Conservation (phyloP, 2,329 filamentous ascomycete species). For the Arthrinium puccinioides region DNA sequence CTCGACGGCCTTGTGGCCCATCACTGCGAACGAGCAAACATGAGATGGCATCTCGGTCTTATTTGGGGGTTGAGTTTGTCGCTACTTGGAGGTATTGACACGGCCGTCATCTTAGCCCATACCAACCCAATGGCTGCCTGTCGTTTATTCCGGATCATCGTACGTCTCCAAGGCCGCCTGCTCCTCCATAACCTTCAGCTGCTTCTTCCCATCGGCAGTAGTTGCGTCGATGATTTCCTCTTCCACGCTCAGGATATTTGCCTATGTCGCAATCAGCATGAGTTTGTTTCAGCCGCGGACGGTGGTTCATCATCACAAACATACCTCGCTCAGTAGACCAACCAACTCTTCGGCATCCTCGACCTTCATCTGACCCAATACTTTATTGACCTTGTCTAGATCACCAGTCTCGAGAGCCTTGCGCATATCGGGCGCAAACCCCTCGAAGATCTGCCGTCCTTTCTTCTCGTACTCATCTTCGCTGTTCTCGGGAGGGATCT, state of each 20-base stretch:
- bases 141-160: conserved; percentile 34
- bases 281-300: no score
- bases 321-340: conserved; percentile 65
- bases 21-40: no score
- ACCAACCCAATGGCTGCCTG: no score
- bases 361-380: conserved; percentile 81
- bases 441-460: conserved; percentile 71
- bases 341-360: conserved; percentile 83
- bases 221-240: conserved; percentile 94
- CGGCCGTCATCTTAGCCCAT: no score
- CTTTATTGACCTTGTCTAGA: conserved; percentile 81
- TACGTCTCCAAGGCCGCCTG: conserved; percentile 33
- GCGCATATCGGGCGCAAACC: conserved; percentile 74
- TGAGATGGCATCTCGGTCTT: no score
- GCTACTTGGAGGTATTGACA: no score
- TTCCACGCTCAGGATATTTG: conserved; percentile 84
- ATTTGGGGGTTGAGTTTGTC: no score
- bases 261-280: conserved; percentile 42
- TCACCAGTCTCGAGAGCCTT: conserved; percentile 81
- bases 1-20: no score
- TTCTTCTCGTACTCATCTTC: conserved; percentile 57
- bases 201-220: conserved; percentile 74
- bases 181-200: conserved; percentile 67
- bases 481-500: conserved; percentile 63
- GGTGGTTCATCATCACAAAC: conserved; percentile 27